Conservation (phyloP, 2,329 filamentous ascomycete genomes). For the Stagonosporopsis rhizophila region DNA sequence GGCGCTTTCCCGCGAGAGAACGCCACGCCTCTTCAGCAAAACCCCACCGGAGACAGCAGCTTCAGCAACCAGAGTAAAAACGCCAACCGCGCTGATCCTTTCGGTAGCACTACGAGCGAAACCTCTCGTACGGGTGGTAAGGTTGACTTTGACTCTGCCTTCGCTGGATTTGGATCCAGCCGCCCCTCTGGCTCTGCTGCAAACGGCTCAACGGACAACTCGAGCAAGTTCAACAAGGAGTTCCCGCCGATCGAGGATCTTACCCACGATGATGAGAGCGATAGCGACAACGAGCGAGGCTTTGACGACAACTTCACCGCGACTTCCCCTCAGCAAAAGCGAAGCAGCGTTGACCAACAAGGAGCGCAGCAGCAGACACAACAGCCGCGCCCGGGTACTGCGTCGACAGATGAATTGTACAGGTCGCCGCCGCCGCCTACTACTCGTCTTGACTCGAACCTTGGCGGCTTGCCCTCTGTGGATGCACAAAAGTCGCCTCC, state of each 20-base stretch:
- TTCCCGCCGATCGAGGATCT: constrained; percentile 95
- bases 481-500: constrained; percentile 66
- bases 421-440: constrained; percentile 42
- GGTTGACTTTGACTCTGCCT: constrained; percentile 85
- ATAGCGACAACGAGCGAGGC: constrained; percentile 70
- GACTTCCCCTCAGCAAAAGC: constrained; percentile 54
- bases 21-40: constrained; percentile 55
- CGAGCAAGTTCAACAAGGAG: constrained; percentile 71
- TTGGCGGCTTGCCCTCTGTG: constrained; percentile 57
- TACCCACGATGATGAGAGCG: constrained; percentile 82
- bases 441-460: constrained; percentile 45
- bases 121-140: constrained; percentile 59
- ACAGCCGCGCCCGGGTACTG: constrained; percentile 38
- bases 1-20: constrained; percentile 57
- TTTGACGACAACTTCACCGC: constrained; percentile 94
- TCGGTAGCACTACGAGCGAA: constrained; percentile 41
- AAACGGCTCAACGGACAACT: constrained; percentile 39
- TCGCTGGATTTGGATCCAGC: constrained; percentile 72
- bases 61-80: constrained; percentile 56
- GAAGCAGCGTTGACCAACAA: constrained; percentile 34
- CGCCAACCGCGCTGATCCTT: constrained; percentile 53
- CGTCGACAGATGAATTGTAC: constrained; percentile 42
- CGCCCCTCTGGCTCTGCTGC: constrained; percentile 57
- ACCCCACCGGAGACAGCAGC: constrained; percentile 56
- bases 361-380: constrained; percentile 34